Evolutionary conservation across 225 moss, liverwort and hornwort species (phyloP), one percentile per base, ranked within the genome.

Genomic region (Sphagnum contortum): DNA sequence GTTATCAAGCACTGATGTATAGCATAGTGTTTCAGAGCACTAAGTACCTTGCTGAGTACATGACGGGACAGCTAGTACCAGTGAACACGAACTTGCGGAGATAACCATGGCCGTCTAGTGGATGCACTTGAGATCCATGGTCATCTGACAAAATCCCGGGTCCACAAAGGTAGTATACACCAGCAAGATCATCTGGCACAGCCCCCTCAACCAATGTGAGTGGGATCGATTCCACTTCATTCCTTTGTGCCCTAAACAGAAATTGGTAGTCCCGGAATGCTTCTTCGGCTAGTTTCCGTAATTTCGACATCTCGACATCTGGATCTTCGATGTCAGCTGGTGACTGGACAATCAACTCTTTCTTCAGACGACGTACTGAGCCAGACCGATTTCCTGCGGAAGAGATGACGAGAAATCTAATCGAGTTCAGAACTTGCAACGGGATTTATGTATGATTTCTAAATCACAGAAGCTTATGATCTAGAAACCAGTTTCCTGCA

Each of bases 181-280:
- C 78, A 48, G 60, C 48, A 3, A 78, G 67, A 44, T 71, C 70
- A 44, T 46, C 58, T 4, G 78, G 78, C 3, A 78, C 50, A 3
- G 63, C 57, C 14, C 78, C 78, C 46, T 78, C 73, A 57, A 71
- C 58, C 58, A 74, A 48, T 13, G 66, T 68, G 52, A 78, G 73
- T 45, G 66, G 66, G 11, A 78, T 64, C 14, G 70, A 66, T 4
- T 73, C 62, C 62, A 78, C 78, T 63, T 78, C 78, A 47, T 70
- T 61, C 50, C 78, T 60, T 57, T 78, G 78, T 3, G 72, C 65
- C 45, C 66, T 69, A 53, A 66, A 78, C 3, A 78, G 67, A 29
- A 78, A 78, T 69, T 78, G 78, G 70, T 78, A 78, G 48, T 78
- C 78, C 70, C 72, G 66, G 46, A 78, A 78, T 3, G 73, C 78